Evolutionary conservation across 208 protist genomes (phyloP).

Genomic region (Leishmania aethiopica): DNA sequence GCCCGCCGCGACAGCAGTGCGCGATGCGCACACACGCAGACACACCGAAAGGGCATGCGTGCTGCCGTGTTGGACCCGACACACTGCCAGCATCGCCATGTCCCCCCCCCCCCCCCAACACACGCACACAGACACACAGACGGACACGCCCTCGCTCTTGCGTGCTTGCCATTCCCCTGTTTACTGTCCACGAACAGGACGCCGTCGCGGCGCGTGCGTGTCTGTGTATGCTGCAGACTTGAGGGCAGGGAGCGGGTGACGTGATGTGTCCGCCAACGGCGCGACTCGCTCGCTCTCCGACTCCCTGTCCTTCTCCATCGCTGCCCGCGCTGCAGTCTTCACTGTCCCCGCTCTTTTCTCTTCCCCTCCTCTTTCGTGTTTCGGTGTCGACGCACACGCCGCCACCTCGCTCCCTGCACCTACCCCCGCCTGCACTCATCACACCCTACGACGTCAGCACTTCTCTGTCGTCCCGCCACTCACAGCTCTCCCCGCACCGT

Average conservation of each 20-base stretch:
- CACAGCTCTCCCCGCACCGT: constrained; percentile 22
- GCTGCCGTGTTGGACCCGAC: neutral
- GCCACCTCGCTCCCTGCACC: neutral
- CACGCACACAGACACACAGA: neutral
- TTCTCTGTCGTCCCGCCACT: constrained; percentile 4
- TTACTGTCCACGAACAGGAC: neutral
- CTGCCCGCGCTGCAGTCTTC: neutral
- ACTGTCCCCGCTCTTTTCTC: neutral
- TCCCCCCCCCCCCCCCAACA: neutral
- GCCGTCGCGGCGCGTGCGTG: neutral
- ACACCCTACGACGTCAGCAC: neutral
- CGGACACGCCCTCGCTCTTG: neutral
- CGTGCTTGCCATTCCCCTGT: neutral
- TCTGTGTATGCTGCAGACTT: neutral
- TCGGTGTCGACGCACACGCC: constrained; percentile 1
- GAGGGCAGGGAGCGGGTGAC: neutral
- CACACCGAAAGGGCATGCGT: neutral
- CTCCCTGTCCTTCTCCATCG: neutral
- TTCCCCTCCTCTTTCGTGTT: neutral
- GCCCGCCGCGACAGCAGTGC: neutral
- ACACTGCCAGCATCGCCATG: neutral
- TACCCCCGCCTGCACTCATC: neutral
- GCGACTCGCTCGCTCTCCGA: neutral
- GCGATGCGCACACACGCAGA: neutral
- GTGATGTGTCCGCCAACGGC: neutral